Evolutionary conservation across 2,329 filamentous ascomycete genomes (phyloP), one percentile per base, ranked within the genome.

Genomic region (Aspergillus quadricinctus): DNA sequence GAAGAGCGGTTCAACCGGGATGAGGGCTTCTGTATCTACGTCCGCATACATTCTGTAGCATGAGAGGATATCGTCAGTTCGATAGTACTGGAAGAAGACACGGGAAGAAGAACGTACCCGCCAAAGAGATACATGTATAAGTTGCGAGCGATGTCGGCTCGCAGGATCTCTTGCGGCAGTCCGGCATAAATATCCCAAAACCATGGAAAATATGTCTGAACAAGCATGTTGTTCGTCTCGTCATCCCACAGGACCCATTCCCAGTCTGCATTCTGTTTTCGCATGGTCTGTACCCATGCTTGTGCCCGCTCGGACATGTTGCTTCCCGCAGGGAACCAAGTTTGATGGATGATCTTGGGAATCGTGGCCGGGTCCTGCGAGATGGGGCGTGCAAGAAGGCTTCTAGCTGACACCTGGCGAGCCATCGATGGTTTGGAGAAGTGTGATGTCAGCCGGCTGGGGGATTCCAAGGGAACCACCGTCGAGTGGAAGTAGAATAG

Each of bases 241-340:
- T 64, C 58, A 23, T 64, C 62, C 62, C 62, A 64, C 7, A 64
- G 62, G 7, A 64, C 60, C 43, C 62, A 64, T 43, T 64, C 62
- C 62, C 62, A 64, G 41, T 60, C 60, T 1, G 58, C 41, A 23
- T 64, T 57, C 21, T 62, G 53, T 1, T 19, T 29, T 19, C 56
- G 55, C 43, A 64, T 55, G 6, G 60, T 62, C 9, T 54, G 19
- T 1, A 64, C 62, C 62, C 62, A 64, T 17, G 48, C 8, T 25
- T 62, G 55, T 25, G 62, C 62, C 5, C 57, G 54, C 27, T 58
- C 58, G 28, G 58, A 61, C 62, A 64, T 64, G 56, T 63, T 63
- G 57, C 54, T 64, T 5, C 62, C 62, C 1, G 60, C 62, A 0
- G 62, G 62, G 27, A 64, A 64, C 62, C 62, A 64, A 53, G 62